Conservation (phyloP, 2,329 filamentous ascomycete species). For the Penicillium aurantiogriseum region DNA sequence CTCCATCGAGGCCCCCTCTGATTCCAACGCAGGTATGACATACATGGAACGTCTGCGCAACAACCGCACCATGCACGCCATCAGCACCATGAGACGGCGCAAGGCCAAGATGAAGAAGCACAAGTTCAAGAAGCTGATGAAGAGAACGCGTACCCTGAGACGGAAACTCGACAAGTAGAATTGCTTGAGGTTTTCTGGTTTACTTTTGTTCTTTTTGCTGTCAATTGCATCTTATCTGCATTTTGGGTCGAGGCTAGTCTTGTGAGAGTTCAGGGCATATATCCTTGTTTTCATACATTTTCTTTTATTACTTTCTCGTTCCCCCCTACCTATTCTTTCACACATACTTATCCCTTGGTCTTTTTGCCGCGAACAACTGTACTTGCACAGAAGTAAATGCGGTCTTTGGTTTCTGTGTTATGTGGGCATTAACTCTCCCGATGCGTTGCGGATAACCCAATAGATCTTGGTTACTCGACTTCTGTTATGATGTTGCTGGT, state of each 20-base stretch:
- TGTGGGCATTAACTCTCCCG: neutral
- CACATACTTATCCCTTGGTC: slow-evolving; percentile 5
- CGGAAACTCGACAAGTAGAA: slow-evolving; percentile 70
- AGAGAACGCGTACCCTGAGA: slow-evolving; percentile 81
- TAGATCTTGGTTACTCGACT: slow-evolving; percentile 18
- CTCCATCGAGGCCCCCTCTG: slow-evolving; percentile 57
- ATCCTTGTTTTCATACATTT: slow-evolving; percentile 18
- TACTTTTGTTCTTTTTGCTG: slow-evolving; percentile 10
- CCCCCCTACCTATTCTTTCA: slow-evolving; percentile 11
- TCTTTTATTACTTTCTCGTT: slow-evolving; percentile 14
- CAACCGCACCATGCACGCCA: slow-evolving; percentile 65
- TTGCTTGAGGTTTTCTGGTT: slow-evolving; percentile 12
- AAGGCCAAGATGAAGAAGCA: slow-evolving; percentile 99
- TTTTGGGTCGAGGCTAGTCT: slow-evolving; percentile 19
- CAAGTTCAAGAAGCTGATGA: slow-evolving; percentile 99
- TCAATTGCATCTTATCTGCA: slow-evolving; percentile 25
- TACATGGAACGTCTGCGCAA: slow-evolving; percentile 70
- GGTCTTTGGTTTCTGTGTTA: slow-evolving; percentile 3
- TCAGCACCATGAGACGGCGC: slow-evolving; percentile 87
- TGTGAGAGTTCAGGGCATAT: slow-evolving; percentile 24
- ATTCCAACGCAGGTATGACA: slow-evolving; percentile 32
- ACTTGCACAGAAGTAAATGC: neutral
- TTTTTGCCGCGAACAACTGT: neutral
- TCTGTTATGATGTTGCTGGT: neutral
- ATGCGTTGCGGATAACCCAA: slow-evolving; percentile 17